A percentile compares a stretch with the other conserved stretches of the same genome.
Evolutionary conservation across 192 early-diverging fungal species (phyloP).

Genomic region (Irineochytrium annulatum): DNA sequence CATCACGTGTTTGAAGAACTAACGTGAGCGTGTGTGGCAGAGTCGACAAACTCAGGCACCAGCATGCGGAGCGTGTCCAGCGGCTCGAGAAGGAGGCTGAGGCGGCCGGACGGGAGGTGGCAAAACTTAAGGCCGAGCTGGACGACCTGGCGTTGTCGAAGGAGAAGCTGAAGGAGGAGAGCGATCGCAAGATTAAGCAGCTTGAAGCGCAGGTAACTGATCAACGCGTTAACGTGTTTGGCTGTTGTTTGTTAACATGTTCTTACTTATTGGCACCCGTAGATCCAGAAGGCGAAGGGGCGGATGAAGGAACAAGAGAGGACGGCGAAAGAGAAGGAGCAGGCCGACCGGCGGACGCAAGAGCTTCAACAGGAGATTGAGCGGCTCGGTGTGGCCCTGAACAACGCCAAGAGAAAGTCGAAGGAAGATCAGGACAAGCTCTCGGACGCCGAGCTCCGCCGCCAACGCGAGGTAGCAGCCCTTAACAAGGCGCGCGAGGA

Average conservation of each 20-base stretch:
- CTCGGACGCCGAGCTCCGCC: conserved; percentile 32
- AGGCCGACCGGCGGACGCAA: conserved; percentile 9
- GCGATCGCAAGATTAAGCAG: conserved; percentile 36
- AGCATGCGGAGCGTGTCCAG: conserved; percentile 17
- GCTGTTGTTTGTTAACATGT: background rate
- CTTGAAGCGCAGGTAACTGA: conserved; percentile 27
- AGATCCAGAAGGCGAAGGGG: conserved; percentile 35
- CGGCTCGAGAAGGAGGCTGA: conserved; percentile 40
- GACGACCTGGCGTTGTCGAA: conserved; percentile 26
- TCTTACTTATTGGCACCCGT: background rate
- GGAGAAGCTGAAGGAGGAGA: conserved; percentile 42
- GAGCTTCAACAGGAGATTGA: conserved; percentile 41
- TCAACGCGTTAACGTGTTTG: conserved; percentile 1
- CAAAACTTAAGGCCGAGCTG: conserved; percentile 15
- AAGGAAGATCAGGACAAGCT: conserved; percentile 50
- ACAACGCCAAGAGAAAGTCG: conserved; percentile 39
- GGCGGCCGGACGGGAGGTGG: conserved; percentile 16
- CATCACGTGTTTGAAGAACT: no score
- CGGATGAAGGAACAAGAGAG: conserved; percentile 37
- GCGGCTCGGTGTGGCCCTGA: conserved; percentile 15
- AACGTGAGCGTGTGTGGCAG: no score
- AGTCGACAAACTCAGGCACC: conserved; percentile 35
- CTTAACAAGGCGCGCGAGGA: conserved; percentile 46
- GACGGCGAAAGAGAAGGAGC: conserved; percentile 32
- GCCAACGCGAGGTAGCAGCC: conserved; percentile 25